Conservation (phyloP, 2,329 filamentous ascomycete species). For the Alternaria sp. region DNA sequence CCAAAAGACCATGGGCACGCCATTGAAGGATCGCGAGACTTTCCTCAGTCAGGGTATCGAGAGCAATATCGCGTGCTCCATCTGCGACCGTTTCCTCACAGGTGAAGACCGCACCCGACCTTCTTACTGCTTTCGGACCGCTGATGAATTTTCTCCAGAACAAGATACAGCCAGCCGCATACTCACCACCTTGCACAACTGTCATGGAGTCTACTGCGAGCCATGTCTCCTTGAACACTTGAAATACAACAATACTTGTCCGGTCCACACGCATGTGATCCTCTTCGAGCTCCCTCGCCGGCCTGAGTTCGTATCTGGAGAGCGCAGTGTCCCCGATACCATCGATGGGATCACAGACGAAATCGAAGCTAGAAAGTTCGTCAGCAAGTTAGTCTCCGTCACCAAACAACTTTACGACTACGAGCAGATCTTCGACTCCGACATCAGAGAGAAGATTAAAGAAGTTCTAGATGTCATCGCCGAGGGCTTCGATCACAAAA, state of each 20-base stretch:
- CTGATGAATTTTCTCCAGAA: too few relatives aligned
- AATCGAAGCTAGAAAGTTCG: neutral
- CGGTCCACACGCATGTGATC: neutral
- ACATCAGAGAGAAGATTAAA: neutral
- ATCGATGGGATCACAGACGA: neutral
- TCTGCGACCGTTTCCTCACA: too few relatives aligned
- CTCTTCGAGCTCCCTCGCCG: neutral
- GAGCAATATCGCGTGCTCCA: too few relatives aligned
- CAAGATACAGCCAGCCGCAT: neutral
- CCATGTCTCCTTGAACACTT: accelerated
- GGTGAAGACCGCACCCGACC: too few relatives aligned
- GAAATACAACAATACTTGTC: neutral
- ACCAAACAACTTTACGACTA: neutral
- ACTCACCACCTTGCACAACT: too few relatives aligned
- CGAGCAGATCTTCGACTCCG: neutral
- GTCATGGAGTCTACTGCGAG: neutral
- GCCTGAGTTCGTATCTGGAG: neutral
- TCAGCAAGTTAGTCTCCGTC: neutral
- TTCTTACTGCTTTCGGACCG: too few relatives aligned
- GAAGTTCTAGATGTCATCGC: neutral
- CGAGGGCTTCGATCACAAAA: neutral
- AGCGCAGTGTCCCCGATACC: neutral
- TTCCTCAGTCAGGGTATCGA: neutral
- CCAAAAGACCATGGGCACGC: neutral
- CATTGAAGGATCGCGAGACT: neutral